phyloP scores from a whole-genome alignment of 148 eudicot species.

The Silene latifolia region DNA sequence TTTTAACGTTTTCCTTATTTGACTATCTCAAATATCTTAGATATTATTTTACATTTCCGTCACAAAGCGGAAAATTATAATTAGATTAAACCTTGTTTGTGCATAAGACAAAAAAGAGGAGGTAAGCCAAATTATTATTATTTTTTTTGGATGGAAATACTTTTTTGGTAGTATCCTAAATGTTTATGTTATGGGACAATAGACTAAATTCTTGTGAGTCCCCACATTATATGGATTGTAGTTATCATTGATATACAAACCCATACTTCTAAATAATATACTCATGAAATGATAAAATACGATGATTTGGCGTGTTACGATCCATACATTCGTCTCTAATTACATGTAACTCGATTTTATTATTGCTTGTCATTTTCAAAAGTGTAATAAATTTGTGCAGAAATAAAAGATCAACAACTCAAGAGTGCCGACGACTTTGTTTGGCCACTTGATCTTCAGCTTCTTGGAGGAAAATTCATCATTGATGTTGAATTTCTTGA shows the following conservation, averaged over 20 bases:
- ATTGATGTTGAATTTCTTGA: constrained; percentile 88
- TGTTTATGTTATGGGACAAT: background rate
- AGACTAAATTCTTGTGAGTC: background rate
- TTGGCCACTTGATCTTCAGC: constrained; percentile 77
- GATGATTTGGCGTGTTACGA: background rate
- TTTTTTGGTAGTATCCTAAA: background rate
- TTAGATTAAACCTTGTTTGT: no score
- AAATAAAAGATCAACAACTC: constrained; percentile 62
- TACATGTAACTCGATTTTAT: background rate
- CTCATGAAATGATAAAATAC: background rate
- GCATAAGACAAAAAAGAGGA: background rate
- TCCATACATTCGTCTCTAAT: background rate
- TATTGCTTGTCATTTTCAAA: background rate
- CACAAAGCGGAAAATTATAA: no score
- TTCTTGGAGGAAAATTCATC: constrained; percentile 57
- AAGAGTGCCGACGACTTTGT: constrained; percentile 72
- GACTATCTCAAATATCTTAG: no score
- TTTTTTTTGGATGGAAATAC: background rate
- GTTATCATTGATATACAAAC: background rate
- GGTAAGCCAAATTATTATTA: background rate
- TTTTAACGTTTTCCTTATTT: no score
- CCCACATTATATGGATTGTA: background rate
- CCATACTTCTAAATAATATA: background rate
- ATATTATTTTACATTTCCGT: no score
- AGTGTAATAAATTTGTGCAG: constrained; percentile 34